Evolutionary conservation across 305 asterid species (phyloP).

Genomic region (Withania somnifera): DNA sequence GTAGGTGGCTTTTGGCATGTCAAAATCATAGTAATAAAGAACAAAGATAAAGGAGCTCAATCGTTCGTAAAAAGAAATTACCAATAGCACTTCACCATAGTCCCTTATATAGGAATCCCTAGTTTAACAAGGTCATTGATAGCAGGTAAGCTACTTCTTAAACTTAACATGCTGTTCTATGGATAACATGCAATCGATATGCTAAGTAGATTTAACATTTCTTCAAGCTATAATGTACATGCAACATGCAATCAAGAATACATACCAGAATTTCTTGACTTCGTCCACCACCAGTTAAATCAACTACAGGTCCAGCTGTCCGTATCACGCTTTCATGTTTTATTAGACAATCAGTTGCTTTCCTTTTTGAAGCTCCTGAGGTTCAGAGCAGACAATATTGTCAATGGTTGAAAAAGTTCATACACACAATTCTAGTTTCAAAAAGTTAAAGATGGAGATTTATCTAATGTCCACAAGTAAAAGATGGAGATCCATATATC

Average conservation of each 20-base stretch:
- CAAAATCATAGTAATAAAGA: not conserved
- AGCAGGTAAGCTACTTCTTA: not conserved
- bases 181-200: not conserved
- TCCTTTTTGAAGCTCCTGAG: conserved; percentile 34
- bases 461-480: too few species aligned
- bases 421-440: not conserved
- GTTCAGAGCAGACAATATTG: not conserved
- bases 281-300: conserved; percentile 10
- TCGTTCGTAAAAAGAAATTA: not conserved
- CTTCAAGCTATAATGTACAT: not conserved
- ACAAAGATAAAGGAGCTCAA: not conserved
- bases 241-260: not conserved
- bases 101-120: not conserved
- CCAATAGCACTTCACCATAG: not conserved
- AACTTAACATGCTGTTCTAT: not conserved
- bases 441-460: not conserved
- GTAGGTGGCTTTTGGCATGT: not conserved
- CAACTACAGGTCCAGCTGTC: conserved; percentile 20
- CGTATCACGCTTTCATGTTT: conserved; percentile 36
- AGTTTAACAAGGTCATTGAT: not conserved
- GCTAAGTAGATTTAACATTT: not conserved
- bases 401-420: not conserved
- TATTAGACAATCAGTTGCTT: conserved; percentile 24
- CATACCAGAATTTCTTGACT: conserved; percentile 22
- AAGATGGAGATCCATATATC: not conserved